Conservation (phyloP, 2,329 filamentous ascomycete species). For the Fusarium sp. region DNA sequence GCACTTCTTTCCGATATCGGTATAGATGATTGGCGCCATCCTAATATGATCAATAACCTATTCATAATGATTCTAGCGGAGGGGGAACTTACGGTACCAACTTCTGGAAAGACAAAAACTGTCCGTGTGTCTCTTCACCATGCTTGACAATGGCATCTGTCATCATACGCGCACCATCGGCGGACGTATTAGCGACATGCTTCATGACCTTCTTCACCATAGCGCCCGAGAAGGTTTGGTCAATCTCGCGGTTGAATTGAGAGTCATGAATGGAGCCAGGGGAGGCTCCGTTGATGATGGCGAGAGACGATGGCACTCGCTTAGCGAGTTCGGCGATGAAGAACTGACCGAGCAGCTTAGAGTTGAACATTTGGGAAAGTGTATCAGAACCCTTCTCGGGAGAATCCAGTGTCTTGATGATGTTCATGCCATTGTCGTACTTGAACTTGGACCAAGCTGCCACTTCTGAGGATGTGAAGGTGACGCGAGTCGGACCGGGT, state of each 20-base stretch:
- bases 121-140: constrained; percentile 1
- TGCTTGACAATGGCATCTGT: constrained; percentile 33
- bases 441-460: constrained; percentile 2
- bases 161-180: background rate
- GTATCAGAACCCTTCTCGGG: background rate
- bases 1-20: background rate
- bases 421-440: background rate
- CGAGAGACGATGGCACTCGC: constrained; percentile 4
- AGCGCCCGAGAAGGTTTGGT: constrained; percentile 17
- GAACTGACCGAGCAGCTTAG: constrained; percentile 25
- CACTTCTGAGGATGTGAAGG: constrained; percentile 38
- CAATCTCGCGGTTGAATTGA: background rate
- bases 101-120: background rate
- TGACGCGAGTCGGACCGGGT: constrained; percentile 15
- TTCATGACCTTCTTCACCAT: constrained; percentile 1
- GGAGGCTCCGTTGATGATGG: background rate
- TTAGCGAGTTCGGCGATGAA: constrained; percentile 35
- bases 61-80: too few relatives aligned
- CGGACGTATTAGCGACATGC: background rate
- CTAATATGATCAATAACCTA: background rate
- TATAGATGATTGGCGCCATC: background rate
- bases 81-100: background rate
- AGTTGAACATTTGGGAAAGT: constrained; percentile 12
- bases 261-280: constrained; percentile 17
- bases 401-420: constrained; percentile 7